Evolutionary conservation across 768 basidiomycete genomes (phyloP).

Genomic region (Amanita molliuscula): DNA sequence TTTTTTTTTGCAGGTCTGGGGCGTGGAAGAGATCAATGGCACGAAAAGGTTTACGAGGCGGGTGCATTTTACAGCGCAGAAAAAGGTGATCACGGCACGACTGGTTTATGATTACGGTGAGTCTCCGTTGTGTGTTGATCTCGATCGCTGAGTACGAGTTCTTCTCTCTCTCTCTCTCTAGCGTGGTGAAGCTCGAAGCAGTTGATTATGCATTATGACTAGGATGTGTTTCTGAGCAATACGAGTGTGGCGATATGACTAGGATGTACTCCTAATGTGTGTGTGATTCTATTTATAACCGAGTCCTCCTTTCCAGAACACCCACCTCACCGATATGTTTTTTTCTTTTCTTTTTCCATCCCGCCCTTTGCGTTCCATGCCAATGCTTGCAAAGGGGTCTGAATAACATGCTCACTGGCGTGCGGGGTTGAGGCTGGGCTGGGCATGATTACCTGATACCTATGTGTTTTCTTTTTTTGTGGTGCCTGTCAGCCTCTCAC

Average conservation of each 20-base stretch:
- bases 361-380: not conserved
- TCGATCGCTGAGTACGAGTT: too few relatives aligned
- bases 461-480: not conserved
- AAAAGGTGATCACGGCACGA: constrained; percentile 43
- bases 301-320: not conserved
- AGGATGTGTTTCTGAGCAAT: too few relatives aligned
- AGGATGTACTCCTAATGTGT: too few relatives aligned
- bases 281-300: not conserved
- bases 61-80: constrained; percentile 50
- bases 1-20: constrained; percentile 46
- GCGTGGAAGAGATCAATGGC: constrained; percentile 47
- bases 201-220: too few relatives aligned
- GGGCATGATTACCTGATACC: not conserved
- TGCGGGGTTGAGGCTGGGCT: too few relatives aligned
- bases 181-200: not conserved
- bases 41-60: constrained; percentile 53
- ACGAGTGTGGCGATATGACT: not conserved
- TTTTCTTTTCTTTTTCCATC: too few relatives aligned
- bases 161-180: too few relatives aligned
- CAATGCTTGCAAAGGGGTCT: too few relatives aligned
- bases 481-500: constrained; percentile 5
- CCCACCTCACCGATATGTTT: not conserved
- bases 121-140: constrained; percentile 14
- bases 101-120: constrained; percentile 63
- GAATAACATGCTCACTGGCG: too few relatives aligned